Percentiles rank a stretch among this genome's conserved stretches.
These are phyloP conservation scores for Houttuynia cordata DNA, from an alignment of 164 flowering plant genomes.

Conservation along the genomic window DNA sequence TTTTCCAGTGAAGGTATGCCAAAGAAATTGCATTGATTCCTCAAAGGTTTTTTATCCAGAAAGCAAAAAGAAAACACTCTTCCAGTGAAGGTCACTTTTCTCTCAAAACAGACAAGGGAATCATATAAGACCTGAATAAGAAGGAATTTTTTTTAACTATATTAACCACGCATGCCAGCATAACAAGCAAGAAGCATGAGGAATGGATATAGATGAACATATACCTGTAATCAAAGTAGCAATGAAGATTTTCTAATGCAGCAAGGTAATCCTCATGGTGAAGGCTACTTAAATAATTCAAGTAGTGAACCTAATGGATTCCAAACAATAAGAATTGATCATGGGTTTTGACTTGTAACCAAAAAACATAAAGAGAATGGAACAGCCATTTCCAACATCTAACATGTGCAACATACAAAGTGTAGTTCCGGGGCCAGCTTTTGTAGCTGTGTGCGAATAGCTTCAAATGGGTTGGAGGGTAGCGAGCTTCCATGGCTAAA, in stretches of 20 bases:
- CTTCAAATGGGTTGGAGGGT: conserved; percentile 55
- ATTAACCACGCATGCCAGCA: no score
- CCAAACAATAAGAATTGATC: background rate
- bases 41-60: no score
- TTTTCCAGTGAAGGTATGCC: no score
- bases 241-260: conserved; percentile 74
- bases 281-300: conserved; percentile 74
- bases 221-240: conserved; percentile 94
- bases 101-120: no score
- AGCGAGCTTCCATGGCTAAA: conserved; percentile 61
- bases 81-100: no score
- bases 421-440: conserved; percentile 86
- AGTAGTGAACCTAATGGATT: conserved; percentile 59
- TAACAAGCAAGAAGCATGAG: no score
- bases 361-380: background rate
- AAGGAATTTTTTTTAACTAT: no score
- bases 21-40: no score
- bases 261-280: conserved; percentile 73
- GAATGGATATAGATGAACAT: background rate
- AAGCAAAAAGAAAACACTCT: no score
- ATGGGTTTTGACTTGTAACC: background rate
- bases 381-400: background rate
- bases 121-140: no score
- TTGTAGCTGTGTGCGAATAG: conserved; percentile 54
- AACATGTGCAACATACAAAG: conserved; percentile 43